Evolutionary conservation across 768 basidiomycete species (phyloP), one percentile per base, ranked within the genome.

Genomic region (Holtermanniella nyarrowii): DNA sequence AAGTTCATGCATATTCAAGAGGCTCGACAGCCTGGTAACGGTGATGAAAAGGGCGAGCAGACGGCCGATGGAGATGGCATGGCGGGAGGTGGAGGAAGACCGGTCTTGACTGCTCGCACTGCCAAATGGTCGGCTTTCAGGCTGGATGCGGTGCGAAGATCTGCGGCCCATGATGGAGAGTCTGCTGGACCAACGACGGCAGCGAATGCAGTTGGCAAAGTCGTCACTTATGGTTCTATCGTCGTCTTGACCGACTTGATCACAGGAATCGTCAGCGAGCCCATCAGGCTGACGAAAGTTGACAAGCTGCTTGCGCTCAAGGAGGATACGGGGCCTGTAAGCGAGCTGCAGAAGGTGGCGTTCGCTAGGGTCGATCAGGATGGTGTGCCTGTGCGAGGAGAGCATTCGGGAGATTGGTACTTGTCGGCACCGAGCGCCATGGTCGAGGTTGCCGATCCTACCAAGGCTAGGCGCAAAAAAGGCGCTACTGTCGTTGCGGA

Each of bases 301-400:
- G 88, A 91, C 71, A 90, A 90, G 64, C 86, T 86, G 24, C 77
- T 82, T 53, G 84, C 91, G 31, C 80, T 82, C n/a, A 74, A 78
- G n/a, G 86, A 89, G 59, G 85, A 89, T 64, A 64, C 58, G 21
- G 86, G 88, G 4, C 90, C 88, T 40, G 86, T 96, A 56, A 89
- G 87, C 63, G 89, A 93, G 71, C 88, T 96, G 82, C 90, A 96
- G 74, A 88, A 91, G 75, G 86, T 96, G 55, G 90, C 89, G 1
- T 75, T 96, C 25, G 59, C 66, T 41, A 85, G 89, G 64, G 78
- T 86, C 49, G 80, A 86, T 49, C 85, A 86, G 80, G 53, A 86
- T 83, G 52, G 39, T 2, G 44, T 49, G 2, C 44, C 44, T 5
- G 40, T 52, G 20, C 25, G 20, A n/a, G 31, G 43, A 4, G 51